Evolutionary conservation across 2,329 filamentous ascomycete species (phyloP).

Genomic region (Alternaria angustiovoidea): DNA sequence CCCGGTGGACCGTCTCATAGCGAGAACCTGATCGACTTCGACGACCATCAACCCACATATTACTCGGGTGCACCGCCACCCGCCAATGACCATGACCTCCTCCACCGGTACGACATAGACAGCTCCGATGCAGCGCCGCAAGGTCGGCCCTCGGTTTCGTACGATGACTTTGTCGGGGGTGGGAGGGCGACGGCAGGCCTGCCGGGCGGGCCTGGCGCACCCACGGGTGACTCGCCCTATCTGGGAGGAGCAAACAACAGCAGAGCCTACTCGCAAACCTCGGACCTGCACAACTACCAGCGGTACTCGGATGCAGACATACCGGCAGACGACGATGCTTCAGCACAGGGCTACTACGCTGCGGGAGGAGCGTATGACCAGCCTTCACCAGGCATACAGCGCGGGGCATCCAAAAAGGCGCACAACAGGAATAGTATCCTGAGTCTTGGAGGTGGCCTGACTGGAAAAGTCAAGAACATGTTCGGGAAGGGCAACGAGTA

Average conservation of each 20-base stretch:
- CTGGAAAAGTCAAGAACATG: slow-evolving; percentile 88
- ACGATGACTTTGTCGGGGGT: slow-evolving; percentile 91
- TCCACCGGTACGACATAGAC: slow-evolving; percentile 77
- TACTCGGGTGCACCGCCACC: slow-evolving; percentile 77
- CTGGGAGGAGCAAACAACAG: slow-evolving; percentile 42
- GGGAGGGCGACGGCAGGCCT: slow-evolving; percentile 57
- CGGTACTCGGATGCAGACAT: slow-evolving; percentile 92
- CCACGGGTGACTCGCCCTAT: slow-evolving; percentile 49
- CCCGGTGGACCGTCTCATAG: slow-evolving; percentile 58
- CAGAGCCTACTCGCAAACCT: slow-evolving; percentile 74
- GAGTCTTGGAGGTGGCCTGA: slow-evolving; percentile 82
- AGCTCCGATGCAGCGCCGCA: slow-evolving; percentile 68
- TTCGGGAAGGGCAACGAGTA: slow-evolving; percentile 87
- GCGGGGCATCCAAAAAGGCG: slow-evolving; percentile 64
- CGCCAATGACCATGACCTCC: slow-evolving; percentile 81
- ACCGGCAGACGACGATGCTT: slow-evolving; percentile 77
- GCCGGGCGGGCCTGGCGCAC: slow-evolving; percentile 54
- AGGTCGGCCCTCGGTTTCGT: slow-evolving; percentile 84
- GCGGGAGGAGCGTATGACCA: slow-evolving; percentile 68
- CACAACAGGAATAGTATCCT: slow-evolving; percentile 86
- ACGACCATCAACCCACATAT: slow-evolving; percentile 76
- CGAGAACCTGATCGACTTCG: slow-evolving; percentile 75
- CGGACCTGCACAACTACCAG: slow-evolving; percentile 85
- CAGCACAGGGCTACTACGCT: slow-evolving; percentile 78
- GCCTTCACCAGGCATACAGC: slow-evolving; percentile 57